Conservation (phyloP, 192 early-diverging fungal genomes). For the Coemansia sp. region DNA sequence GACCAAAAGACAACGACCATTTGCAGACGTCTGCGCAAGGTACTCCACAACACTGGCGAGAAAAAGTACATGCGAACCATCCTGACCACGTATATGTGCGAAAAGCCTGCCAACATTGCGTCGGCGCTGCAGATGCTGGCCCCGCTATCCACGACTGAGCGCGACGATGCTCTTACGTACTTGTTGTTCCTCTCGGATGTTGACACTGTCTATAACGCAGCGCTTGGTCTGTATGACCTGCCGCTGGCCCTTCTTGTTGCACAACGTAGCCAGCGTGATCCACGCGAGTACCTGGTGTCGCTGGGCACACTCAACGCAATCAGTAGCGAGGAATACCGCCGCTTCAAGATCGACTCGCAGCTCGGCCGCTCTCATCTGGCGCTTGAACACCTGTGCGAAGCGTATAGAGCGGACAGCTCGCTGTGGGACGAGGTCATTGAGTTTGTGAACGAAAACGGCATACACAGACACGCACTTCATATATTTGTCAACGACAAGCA, state of each 20-base stretch:
- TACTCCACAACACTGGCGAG: slow-evolving; percentile 56
- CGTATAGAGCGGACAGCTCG: slow-evolving; percentile 23
- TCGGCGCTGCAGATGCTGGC: slow-evolving; percentile 69
- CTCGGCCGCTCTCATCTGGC: slow-evolving; percentile 69
- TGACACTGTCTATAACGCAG: slow-evolving; percentile 84
- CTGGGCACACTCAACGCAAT: slow-evolving; percentile 75
- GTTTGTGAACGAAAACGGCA: slow-evolving; percentile 65
- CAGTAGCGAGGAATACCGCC: slow-evolving; percentile 71
- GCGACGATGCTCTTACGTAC: slow-evolving; percentile 87
- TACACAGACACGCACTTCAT: slow-evolving; percentile 63
- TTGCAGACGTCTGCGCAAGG: slow-evolving; percentile 66
- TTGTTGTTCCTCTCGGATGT: slow-evolving; percentile 90
- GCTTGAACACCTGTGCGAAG: slow-evolving; percentile 62
- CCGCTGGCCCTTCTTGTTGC: slow-evolving; percentile 89
- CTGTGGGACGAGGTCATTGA: slow-evolving; percentile 53
- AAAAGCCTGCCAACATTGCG: slow-evolving; percentile 78
- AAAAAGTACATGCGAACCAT: slow-evolving; percentile 72
- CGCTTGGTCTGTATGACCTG: slow-evolving; percentile 94
- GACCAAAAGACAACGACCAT: slow-evolving; percentile 69
- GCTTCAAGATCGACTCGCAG: slow-evolving; percentile 86
- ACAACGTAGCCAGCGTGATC: slow-evolving; percentile 97
- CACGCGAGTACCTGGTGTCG: slow-evolving; percentile 91
- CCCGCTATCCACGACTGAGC: slow-evolving; percentile 51
- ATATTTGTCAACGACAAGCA: slow-evolving; percentile 53
- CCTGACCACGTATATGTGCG: slow-evolving; percentile 81